phyloP scores from a whole-genome alignment of 306 rosid species.

The Malus fusca region DNA sequence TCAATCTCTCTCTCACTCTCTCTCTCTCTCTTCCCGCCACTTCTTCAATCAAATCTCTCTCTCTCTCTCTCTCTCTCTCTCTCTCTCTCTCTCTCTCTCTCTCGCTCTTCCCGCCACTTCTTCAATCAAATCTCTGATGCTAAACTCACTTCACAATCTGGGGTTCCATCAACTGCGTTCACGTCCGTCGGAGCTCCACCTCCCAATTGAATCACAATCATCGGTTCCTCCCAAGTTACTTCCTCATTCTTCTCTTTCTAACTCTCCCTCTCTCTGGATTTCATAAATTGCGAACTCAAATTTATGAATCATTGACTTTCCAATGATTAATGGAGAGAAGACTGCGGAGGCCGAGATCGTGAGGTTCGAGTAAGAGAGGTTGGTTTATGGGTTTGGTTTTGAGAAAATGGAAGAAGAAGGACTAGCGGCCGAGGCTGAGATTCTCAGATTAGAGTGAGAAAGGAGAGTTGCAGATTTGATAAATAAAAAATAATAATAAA shows the following conservation, averaged over 20 bases:
- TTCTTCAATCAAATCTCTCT: not conserved
- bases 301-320: constrained; percentile 2
- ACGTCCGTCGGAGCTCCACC: constrained; percentile 1
- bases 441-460: too few species aligned
- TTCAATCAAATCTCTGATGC: not conserved
- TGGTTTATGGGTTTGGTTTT: too few species aligned
- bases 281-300: not conserved
- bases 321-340: constrained; percentile 45
- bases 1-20: not conserved
- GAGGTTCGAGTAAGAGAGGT: too few species aligned
- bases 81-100: too few species aligned
- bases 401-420: too few species aligned
- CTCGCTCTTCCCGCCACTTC: not conserved
- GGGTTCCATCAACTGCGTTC: not conserved
- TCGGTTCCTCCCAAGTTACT: constrained; percentile 19
- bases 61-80: not conserved
- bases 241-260: not conserved
- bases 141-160: not conserved
- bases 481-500: too few species aligned
- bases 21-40: not conserved
- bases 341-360: not conserved
- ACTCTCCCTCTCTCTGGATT: not conserved
- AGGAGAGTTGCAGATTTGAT: too few species aligned
- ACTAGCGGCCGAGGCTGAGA: too few species aligned
- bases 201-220: not conserved